phyloP scores from a whole-genome alignment of 1,284 basidiomycete species.

The Mrakiaceae sp. region DNA sequence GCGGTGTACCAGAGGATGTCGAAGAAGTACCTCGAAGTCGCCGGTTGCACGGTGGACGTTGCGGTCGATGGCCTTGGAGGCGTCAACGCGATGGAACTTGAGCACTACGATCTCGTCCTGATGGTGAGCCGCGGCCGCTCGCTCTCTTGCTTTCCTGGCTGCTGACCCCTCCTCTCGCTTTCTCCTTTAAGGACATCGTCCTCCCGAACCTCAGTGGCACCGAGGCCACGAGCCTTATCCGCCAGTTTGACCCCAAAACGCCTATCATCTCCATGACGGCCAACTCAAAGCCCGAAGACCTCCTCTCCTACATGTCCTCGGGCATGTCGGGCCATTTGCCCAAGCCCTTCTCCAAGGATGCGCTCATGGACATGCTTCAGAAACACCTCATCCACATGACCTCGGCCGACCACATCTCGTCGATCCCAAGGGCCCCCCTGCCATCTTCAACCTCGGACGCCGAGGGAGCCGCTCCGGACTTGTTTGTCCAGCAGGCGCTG shows the following conservation, averaged over 20 bases:
- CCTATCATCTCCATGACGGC: conserved; percentile 96
- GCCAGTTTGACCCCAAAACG: conserved; percentile 85
- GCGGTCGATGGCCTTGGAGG: conserved; percentile 87
- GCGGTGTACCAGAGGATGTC: conserved; percentile 77
- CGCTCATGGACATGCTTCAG: conserved; percentile 66
- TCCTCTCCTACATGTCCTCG: conserved; percentile 66
- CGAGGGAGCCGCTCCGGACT: conserved; percentile 19
- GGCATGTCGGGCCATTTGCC: conserved; percentile 35
- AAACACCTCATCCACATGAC: conserved; percentile 91
- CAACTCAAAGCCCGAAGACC: conserved; percentile 80
- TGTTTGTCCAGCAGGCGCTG: conserved; percentile 40
- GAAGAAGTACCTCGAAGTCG: conserved; percentile 88
- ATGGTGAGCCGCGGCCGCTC: conserved; percentile 49
- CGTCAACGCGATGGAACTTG: conserved; percentile 89
- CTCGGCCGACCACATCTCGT: conserved; percentile 69
- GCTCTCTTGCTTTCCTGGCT: background rate
- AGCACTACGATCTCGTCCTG: conserved; percentile 83
- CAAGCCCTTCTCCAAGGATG: conserved; percentile 91
- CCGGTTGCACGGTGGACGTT: conserved; percentile 88
- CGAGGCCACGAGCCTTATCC: conserved; percentile 79
- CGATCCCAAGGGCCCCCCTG: conserved; percentile 57
- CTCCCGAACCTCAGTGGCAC: conserved; percentile 89
- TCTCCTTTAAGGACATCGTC: conserved; percentile 55
- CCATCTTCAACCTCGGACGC: conserved; percentile 56
- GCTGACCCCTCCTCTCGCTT: background rate